Conservation (phyloP, 257 asterid genomes). For the Scutellaria minor region DNA sequence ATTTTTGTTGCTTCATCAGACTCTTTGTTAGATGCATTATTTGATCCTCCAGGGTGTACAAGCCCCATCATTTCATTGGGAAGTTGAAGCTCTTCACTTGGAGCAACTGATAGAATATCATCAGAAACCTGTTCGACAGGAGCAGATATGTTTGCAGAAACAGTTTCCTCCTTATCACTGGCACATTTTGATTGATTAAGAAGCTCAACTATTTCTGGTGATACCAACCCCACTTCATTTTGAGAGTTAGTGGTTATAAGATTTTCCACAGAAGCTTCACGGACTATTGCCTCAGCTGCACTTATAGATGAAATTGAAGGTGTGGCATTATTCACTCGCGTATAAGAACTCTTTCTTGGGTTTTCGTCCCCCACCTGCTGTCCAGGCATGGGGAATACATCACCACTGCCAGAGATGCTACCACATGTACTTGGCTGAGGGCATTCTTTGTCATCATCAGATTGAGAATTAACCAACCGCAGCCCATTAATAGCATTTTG, state of each 20-base stretch:
- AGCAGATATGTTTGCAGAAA: slow-evolving; percentile 30
- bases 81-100: slow-evolving; percentile 27
- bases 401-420: slow-evolving; percentile 14
- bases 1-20: slow-evolving; percentile 28
- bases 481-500: slow-evolving; percentile 34
- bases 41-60: slow-evolving; percentile 31
- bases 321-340: slow-evolving; percentile 15
- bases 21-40: slow-evolving; percentile 29
- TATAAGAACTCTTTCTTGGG: slow-evolving; percentile 27
- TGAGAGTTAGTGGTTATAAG: slow-evolving; percentile 26
- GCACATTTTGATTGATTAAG: slow-evolving; percentile 38
- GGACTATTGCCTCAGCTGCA: slow-evolving; percentile 34
- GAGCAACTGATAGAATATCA: slow-evolving; percentile 35
- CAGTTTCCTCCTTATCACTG: slow-evolving; percentile 34
- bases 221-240: slow-evolving; percentile 28
- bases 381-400: slow-evolving; percentile 27
- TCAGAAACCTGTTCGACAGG: slow-evolving; percentile 38
- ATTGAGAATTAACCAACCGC: slow-evolving; percentile 42
- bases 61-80: slow-evolving; percentile 29
- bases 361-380: slow-evolving; percentile 33
- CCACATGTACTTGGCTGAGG: slow-evolving; percentile 30
- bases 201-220: slow-evolving; percentile 30
- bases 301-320: slow-evolving; percentile 29
- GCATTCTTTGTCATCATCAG: slow-evolving; percentile 38
- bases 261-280: slow-evolving; percentile 32